phyloP scores from a whole-genome alignment of 2,329 filamentous ascomycete species.

The Zasmidium angulare region DNA sequence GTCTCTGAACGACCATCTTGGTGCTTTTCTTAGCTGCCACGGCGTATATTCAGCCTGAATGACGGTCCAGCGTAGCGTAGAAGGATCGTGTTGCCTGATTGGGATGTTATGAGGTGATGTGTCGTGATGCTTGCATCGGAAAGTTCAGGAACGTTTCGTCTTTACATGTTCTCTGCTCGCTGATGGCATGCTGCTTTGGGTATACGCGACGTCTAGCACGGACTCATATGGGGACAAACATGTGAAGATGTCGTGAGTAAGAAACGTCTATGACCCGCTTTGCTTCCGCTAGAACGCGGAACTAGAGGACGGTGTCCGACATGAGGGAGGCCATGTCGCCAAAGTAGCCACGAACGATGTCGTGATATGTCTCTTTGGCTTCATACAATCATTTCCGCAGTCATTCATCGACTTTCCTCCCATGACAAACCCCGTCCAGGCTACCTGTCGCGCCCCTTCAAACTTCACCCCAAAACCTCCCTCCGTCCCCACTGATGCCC shows the following conservation, averaged over 20 bases:
- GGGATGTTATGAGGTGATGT: background rate
- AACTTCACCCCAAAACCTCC: constrained; percentile 3
- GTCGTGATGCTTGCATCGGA: background rate
- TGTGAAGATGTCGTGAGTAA: background rate
- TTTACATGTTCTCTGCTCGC: background rate
- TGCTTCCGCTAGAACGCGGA: background rate
- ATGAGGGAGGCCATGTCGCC: no score
- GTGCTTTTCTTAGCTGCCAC: background rate
- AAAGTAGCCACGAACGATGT: no score
- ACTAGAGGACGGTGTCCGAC: no score
- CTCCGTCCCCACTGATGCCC: constrained; percentile 51
- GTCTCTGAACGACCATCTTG: background rate
- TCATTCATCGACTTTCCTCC: no score
- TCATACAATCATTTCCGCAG: no score
- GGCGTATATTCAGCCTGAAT: background rate
- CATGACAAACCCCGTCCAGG: no score
- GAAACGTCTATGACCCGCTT: background rate
- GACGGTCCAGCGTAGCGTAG: no score
- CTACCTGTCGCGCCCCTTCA: no score
- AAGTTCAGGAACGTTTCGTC: background rate
- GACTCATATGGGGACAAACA: background rate
- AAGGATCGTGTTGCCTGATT: no score
- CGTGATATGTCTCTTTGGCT: background rate
- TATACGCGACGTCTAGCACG: no score
- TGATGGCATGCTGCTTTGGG: background rate